phyloP scores from a whole-genome alignment of 495 filamentous ascomycete genomes.

The Penicillium turbatum region DNA sequence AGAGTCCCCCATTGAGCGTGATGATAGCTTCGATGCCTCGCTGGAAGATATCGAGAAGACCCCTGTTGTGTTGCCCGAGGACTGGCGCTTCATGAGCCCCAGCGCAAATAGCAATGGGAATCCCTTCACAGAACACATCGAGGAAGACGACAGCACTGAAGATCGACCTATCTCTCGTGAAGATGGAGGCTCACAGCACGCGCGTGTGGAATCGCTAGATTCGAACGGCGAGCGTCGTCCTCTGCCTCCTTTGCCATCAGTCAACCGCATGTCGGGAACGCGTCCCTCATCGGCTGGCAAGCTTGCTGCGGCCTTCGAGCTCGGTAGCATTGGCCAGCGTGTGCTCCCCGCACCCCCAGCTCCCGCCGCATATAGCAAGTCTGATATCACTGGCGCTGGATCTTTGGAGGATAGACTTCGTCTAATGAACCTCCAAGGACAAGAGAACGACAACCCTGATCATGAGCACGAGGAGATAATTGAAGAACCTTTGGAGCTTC shows the following conservation, averaged over 20 bases:
- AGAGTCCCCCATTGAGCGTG: conserved; percentile 61
- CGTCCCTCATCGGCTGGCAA: conserved; percentile 44
- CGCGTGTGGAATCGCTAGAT: conserved; percentile 60
- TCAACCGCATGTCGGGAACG: conserved; percentile 31
- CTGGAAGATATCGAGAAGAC: conserved; percentile 95
- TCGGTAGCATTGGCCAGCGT: conserved; percentile 54
- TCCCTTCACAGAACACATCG: conserved; percentile 60
- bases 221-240: conserved; percentile 72
- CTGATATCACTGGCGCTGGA: conserved; percentile 69
- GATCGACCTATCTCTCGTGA: conserved; percentile 38
- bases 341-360: conserved; percentile 62
- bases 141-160: conserved; percentile 58
- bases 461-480: conserved; percentile 1
- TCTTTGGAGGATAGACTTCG: conserved; percentile 75
- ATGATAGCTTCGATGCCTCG: conserved; percentile 91
- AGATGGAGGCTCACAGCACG: conserved; percentile 29
- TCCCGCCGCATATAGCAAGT: conserved; percentile 59
- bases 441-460: conserved; percentile 53
- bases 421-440: conserved; percentile 70
- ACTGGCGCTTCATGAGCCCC: conserved; percentile 82
- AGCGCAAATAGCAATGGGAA: conserved; percentile 59
- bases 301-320: conserved; percentile 60
- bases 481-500: conserved; percentile 1
- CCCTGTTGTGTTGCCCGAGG: conserved; percentile 91
- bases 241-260: conserved; percentile 67